Conservation (phyloP, 2,329 filamentous ascomycete genomes). For the Chrysoporthe cubensis region DNA sequence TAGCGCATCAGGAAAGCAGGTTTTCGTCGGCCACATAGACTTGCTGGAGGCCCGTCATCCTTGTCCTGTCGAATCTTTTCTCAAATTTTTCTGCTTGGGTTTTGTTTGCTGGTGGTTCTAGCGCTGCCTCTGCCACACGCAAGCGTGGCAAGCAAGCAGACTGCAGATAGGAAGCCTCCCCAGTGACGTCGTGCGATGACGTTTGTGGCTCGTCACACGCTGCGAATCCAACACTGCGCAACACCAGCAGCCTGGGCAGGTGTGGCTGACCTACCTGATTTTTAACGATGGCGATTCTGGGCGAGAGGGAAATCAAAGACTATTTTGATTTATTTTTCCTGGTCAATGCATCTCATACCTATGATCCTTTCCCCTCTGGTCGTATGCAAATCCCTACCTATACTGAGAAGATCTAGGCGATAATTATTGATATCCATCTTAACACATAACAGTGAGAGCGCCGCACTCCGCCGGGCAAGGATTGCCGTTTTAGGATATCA, state of each 20-base stretch:
- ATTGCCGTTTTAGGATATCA: not conserved
- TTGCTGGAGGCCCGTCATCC: not conserved
- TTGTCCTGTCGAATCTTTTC: not conserved
- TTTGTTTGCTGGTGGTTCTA: not conserved
- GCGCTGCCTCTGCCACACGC: too few species aligned
- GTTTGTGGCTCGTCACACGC: conserved; percentile 13
- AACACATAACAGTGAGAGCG: not conserved
- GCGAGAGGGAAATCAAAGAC: not conserved
- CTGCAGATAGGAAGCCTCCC: not conserved
- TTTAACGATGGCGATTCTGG: not conserved
- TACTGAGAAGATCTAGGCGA: not conserved
- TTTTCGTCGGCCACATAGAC: not conserved
- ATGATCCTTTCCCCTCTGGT: not conserved
- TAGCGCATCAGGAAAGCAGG: not conserved
- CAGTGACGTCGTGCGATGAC: conserved; percentile 13
- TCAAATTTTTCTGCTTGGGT: not conserved
- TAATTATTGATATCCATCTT: not conserved
- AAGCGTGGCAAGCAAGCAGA: not conserved
- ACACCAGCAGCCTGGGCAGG: conserved; percentile 2
- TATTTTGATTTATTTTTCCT: not conserved
- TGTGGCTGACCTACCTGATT: conserved; percentile 27
- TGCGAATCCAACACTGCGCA: not conserved
- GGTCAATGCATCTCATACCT: not conserved
- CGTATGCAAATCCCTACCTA: not conserved
- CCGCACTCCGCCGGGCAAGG: not conserved